Conservation (phyloP, 2,329 filamentous ascomycete species). For the Hymenoscyphus fructigenus region DNA sequence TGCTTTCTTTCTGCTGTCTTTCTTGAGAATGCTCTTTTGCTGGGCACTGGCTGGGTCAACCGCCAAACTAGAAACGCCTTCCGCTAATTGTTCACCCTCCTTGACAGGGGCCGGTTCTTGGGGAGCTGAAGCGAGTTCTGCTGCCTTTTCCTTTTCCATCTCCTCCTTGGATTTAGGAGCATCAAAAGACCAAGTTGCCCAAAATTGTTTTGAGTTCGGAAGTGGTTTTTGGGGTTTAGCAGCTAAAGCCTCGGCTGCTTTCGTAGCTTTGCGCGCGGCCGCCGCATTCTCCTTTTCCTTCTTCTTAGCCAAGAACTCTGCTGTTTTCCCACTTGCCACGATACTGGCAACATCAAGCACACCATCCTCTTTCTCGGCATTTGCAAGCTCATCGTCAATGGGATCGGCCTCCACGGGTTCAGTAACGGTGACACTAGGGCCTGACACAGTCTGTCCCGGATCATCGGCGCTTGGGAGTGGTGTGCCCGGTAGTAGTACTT, state of each 20-base stretch:
- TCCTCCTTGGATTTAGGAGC: conserved; percentile 46
- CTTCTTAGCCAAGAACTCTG: conserved; percentile 79
- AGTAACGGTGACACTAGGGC: conserved; percentile 36
- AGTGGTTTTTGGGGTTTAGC: conserved; percentile 56
- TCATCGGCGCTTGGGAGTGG: conserved; percentile 47
- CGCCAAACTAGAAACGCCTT: conserved; percentile 13
- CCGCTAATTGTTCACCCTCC: conserved; percentile 17
- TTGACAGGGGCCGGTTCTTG: not conserved
- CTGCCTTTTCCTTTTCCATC: conserved; percentile 29
- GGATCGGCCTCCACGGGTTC: conserved; percentile 30
- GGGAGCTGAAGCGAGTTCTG: conserved; percentile 14
- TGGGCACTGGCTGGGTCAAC: conserved; percentile 15
- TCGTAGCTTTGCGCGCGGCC: conserved; percentile 58
- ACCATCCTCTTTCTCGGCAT: conserved; percentile 61
- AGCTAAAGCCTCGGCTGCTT: conserved; percentile 48
- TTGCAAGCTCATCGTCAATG: conserved; percentile 38
- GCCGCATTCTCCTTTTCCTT: conserved; percentile 72
- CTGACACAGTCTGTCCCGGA: conserved; percentile 39
- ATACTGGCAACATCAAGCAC: conserved; percentile 83
- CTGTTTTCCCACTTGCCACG: conserved; percentile 76
- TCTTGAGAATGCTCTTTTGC: conserved; percentile 32
- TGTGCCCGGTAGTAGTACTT: conserved; percentile 60
- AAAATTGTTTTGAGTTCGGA: conserved; percentile 70
- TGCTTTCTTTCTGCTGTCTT: conserved; percentile 31
- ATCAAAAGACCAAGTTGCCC: conserved; percentile 71